Evolutionary conservation across 2,329 filamentous ascomycete genomes (phyloP).

Genomic region (Sporothrix brunneoviolacea): DNA sequence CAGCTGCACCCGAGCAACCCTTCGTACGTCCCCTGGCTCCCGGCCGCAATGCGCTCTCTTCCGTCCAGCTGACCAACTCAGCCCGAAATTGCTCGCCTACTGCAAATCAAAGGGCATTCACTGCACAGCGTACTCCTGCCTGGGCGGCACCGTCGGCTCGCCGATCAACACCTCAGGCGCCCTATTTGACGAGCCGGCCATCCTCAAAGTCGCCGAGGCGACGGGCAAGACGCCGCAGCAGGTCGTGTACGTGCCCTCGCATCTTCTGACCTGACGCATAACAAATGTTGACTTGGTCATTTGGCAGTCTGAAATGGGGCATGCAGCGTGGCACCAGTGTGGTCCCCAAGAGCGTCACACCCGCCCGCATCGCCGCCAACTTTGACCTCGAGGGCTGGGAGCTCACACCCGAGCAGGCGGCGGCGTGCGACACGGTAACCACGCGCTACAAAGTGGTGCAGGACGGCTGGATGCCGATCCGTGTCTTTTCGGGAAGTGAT

Average conservation of each 20-base stretch:
- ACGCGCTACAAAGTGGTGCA: slow-evolving; percentile 62
- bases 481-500: slow-evolving; percentile 62
- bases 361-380: neutral
- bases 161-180: slow-evolving; percentile 34
- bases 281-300: no score
- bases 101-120: slow-evolving; percentile 54
- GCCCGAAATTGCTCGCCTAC: slow-evolving; percentile 51
- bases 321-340: slow-evolving; percentile 39
- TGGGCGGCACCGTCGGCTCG: slow-evolving; percentile 48
- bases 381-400: slow-evolving; percentile 53
- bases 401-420: slow-evolving; percentile 53
- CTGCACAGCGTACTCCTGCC: slow-evolving; percentile 51
- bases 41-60: no score
- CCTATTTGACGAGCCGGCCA: slow-evolving; percentile 28
- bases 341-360: slow-evolving; percentile 40
- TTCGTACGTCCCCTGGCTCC: neutral
- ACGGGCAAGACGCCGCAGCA: slow-evolving; percentile 31
- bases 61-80: no score
- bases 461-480: slow-evolving; percentile 56
- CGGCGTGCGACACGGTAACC: slow-evolving; percentile 47
- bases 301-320: slow-evolving; percentile 43
- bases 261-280: neutral
- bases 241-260: neutral
- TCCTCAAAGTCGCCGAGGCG: slow-evolving; percentile 35
- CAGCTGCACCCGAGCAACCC: slow-evolving; percentile 5